Base-by-base conservation (phyloP, 2,329 filamentous ascomycete species). In the Hypoxylon sp. region DNA sequence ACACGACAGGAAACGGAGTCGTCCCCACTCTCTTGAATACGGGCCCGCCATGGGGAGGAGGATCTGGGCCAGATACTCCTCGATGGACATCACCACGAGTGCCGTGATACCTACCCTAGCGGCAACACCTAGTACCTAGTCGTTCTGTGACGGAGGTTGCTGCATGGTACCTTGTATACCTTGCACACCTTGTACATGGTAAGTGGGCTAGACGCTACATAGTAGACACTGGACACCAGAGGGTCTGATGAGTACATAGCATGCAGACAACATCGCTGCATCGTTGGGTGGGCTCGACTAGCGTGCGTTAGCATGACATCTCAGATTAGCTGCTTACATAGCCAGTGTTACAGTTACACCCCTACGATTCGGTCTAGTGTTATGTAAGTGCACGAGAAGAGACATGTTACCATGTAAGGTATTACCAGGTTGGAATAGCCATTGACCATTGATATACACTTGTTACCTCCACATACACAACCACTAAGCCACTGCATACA, bases 281-380 rank as follows among this genome's bases (percentile, higher is more conserved):
- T 37, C 6, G 30, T 51, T 56, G 30, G 43, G 46, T 43, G 37
- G 56, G 30, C 34, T 47, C 22, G 47, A 52, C 62, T 65, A 64
- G 51, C 43, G 57, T 64, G 53, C 55, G 19, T 62, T 67, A 65
- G 61, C 53, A 62, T 65, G 62, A 50, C 62, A 65, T 62, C 54
- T 59, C 39, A 57, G 51, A 11, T 53, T 37, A 37, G 32, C 32
- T 37, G 32, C 55, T 59, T 65, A 59, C 48, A 15, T 56, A 56
- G 13, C 32, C n/a, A 37, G 57, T 47, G 57, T 56, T 24, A 32
- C 57, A 49, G 32, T 37, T 15, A 15, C 32, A 37, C 48, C 51
- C 52, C 50, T 48, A 24, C 30, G 44, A 4, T 62, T 59, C 52
- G 43, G 56, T 47, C 32, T 37, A 34, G 30, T 34, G 2, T 37